Evolutionary conservation across 192 early-diverging fungal species (phyloP), one percentile per base, ranked within the genome.

Genomic region (Entrophospora sp.): DNA sequence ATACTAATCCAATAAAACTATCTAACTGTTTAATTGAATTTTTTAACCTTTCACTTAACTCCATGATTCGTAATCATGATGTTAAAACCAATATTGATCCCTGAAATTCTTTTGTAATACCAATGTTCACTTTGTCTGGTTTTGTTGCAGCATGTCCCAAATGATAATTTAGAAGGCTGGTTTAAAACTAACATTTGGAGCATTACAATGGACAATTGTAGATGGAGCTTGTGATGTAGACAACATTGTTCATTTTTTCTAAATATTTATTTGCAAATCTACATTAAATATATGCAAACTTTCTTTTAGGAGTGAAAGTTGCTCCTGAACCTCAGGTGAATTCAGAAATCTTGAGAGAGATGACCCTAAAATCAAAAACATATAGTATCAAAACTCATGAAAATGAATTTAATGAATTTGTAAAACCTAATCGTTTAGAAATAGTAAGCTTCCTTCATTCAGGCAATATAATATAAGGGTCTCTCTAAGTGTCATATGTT

Each of bases 121-220:
- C n/a, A n/a, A n/a, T n/a, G n/a, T n/a, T n/a, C n/a, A n/a, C n/a
- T n/a, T n/a, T n/a, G n/a, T n/a, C n/a, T n/a, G n/a, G n/a, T n/a
- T n/a, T n/a, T n/a, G n/a, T n/a, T n/a, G n/a, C n/a, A n/a, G n/a
- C n/a, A n/a, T n/a, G n/a, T n/a, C n/a, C n/a, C n/a, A n/a, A n/a
- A n/a, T n/a, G n/a, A n/a, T n/a, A n/a, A n/a, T n/a, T 40, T 66
- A 40, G 64, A 66, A 22, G 18, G 46, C 13, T 66, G 34, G 34
- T 66, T 66, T 32, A 66, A 30, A 6, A 66, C 31, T 7, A 66
- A 66, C 10, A 32, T 66, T 34, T 66, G 64, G 49, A 66, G 64
- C 51, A 37, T 66, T 61, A 40, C 59, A 14, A 13, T 66, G 10
- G 49, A 66, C 25, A 24, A 2, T 27, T 66, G 49, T 55, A 34